These are phyloP conservation scores for Pisolithus albus DNA, from an alignment of 768 basidiomycete genomes.

Conservation along the genomic window DNA sequence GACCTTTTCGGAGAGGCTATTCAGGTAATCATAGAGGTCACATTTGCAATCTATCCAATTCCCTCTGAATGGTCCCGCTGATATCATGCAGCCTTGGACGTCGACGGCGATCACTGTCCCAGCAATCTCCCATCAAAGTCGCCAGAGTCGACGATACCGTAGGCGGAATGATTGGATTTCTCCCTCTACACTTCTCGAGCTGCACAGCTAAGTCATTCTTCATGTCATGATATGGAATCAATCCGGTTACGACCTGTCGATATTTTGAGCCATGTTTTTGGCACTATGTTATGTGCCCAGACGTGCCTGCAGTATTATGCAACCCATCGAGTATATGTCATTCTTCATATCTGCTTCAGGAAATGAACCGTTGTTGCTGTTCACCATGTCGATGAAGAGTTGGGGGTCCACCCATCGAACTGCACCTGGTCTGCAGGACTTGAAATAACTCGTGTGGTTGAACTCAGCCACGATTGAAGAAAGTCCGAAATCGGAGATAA, in stretches of 20 bases:
- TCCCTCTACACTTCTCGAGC: not conserved
- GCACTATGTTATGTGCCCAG: too few species aligned
- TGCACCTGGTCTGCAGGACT: conserved; percentile 5
- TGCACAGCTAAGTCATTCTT: not conserved
- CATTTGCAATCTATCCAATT: not conserved
- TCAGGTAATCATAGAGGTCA: not conserved
- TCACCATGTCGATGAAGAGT: conserved; percentile 2
- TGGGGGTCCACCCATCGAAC: conserved; percentile 15
- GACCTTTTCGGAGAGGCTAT: too few species aligned
- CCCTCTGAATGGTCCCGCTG: not conserved
- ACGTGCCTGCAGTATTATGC: conserved; percentile 17
- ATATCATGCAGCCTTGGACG: conserved; percentile 1
- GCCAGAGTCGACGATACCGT: not conserved
- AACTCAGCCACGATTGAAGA: conserved; percentile 34
- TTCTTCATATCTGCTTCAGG: not conserved
- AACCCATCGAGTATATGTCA: conserved; percentile 17
- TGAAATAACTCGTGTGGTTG: conserved; percentile 19
- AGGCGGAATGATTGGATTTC: not conserved
- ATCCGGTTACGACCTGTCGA: conserved; percentile 2
- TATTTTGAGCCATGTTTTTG: not conserved
- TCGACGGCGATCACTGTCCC: not conserved
- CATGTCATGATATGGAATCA: not conserved
- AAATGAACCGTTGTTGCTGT: not conserved
- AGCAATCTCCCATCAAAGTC: conserved; percentile 5
- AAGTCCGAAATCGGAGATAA: conserved; percentile 35